Evolutionary conservation across 192 early-diverging fungal species (phyloP), one percentile per base, ranked within the genome.

Genomic region (Linnemannia schmuckeri): DNA sequence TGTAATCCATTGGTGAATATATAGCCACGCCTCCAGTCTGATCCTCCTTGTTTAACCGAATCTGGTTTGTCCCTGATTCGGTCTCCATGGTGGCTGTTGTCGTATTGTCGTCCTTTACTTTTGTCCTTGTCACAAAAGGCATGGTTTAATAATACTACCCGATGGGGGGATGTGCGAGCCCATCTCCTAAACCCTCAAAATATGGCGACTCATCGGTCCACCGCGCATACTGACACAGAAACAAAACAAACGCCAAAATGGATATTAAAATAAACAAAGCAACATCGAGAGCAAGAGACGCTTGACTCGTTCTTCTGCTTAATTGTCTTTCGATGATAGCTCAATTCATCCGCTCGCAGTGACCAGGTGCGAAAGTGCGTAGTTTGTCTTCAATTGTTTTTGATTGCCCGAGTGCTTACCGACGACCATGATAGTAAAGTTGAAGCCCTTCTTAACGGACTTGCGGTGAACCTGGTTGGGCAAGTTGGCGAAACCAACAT

Each of bases 361-460:
- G 66, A 5, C 17, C 27, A 15, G 9, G 8, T 10, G 1, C 10
- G 66, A 68, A 68, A 5, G n/a, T 18, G 49, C 5, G 18, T 6
- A 4, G 55, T 6, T n/a, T 61, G 24, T 61, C 55, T 24, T 18
- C n/a, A 27, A 61, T 61, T 61, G 55, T 30, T 30, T 30, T 30
- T 33, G 61, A 66, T 33, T 66, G 27, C 27, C 30, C 33, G 68
- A 74, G 13, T 70, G 92, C 94, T 87, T 90, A 95, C 95, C 98
- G 46, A 99, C 98, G 30, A 98, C 96, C 97, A 99, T 98, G 89
- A 97, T 78, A 74, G 97, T 99, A 88, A 99, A 99, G 76, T 95
- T 93, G 90, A 99, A 99, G 12, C 97, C 97, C 68, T 95, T 94
- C 91, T 99, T 98, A 40, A 98, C 92, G 9, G 96, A 96, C 91